Evolutionary conservation across 768 basidiomycete species (phyloP).

Genomic region (Filobasidium floriforme): DNA sequence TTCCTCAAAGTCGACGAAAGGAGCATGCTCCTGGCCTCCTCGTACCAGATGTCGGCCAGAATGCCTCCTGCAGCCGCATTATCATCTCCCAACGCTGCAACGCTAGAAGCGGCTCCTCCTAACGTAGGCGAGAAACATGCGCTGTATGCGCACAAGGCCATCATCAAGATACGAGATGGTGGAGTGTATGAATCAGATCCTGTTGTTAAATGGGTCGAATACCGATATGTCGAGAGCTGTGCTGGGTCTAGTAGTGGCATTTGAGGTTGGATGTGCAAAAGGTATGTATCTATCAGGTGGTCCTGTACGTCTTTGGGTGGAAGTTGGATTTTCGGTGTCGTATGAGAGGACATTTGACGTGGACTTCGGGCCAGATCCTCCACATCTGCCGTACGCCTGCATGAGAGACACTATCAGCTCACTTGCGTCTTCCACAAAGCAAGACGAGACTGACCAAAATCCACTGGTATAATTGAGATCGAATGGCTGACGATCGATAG

Average conservation of each 20-base stretch:
- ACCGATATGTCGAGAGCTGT: constrained; percentile 9
- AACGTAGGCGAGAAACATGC: constrained; percentile 20
- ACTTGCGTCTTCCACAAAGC: neutral
- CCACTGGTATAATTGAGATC: constrained; percentile 25
- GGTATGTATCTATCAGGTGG: constrained; percentile 16
- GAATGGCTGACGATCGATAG: constrained; percentile 20
- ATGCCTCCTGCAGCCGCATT: constrained; percentile 14
- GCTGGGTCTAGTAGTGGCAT: constrained; percentile 19
- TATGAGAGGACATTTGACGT: neutral
- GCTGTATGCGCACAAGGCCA: constrained; percentile 20
- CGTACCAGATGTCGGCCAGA: constrained; percentile 22
- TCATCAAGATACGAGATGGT: constrained; percentile 16
- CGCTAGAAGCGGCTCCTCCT: constrained; percentile 12
- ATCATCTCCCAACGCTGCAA: constrained; percentile 5
- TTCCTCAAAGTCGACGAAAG: constrained; percentile 16
- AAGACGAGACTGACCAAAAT: constrained; percentile 11
- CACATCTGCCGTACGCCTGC: constrained; percentile 13
- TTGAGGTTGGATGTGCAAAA: constrained; percentile 13
- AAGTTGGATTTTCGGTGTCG: constrained; percentile 16
- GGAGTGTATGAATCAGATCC: constrained; percentile 4
- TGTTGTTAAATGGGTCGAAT: neutral
- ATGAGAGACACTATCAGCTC: neutral
- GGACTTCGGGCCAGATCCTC: constrained; percentile 13
- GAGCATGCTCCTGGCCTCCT: constrained; percentile 18
- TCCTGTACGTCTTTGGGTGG: constrained; percentile 23